phyloP scores from a whole-genome alignment of 2,329 filamentous ascomycete genomes.

The Proliferodiscus dingleyae region DNA sequence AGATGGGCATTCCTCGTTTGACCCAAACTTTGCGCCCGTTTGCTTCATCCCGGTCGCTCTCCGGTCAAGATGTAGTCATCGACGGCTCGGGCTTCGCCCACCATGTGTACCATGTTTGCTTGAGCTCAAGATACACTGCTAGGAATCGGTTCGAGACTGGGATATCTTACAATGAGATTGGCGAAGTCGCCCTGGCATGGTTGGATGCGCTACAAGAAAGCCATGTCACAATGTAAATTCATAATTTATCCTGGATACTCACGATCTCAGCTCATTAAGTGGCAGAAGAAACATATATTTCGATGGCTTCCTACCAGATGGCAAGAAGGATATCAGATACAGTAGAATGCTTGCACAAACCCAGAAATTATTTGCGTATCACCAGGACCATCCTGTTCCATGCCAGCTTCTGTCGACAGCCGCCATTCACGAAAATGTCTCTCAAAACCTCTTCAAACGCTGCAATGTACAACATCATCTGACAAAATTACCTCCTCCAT shows the following conservation, averaged over 20 bases:
- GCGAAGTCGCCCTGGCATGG: conserved; percentile 54
- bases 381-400: conserved; percentile 16
- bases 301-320: conserved; percentile 70
- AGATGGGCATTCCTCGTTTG: conserved; percentile 58
- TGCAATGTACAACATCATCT: conserved; percentile 13
- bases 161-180: conserved; percentile 61
- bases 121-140: conserved; percentile 34
- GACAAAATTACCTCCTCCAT: conserved; percentile 38
- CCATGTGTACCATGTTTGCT: conserved; percentile 58
- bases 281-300: conserved; percentile 70
- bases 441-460: conserved; percentile 21
- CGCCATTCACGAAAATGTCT: conserved; percentile 5
- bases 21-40: conserved; percentile 49
- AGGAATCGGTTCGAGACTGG: conserved; percentile 46
- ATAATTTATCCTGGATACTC: not conserved
- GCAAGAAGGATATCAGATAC: conserved; percentile 27
- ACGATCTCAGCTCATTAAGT: conserved; percentile 12
- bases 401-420: conserved; percentile 9
- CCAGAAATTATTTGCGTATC: conserved; percentile 22
- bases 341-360: conserved; percentile 23
- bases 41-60: conserved; percentile 39
- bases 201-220: conserved; percentile 53
- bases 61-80: conserved; percentile 47
- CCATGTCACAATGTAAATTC: conserved; percentile 56
- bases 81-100: conserved; percentile 80